phyloP scores from a whole-genome alignment of 441 rosid genomes.

The California macrophylla region DNA sequence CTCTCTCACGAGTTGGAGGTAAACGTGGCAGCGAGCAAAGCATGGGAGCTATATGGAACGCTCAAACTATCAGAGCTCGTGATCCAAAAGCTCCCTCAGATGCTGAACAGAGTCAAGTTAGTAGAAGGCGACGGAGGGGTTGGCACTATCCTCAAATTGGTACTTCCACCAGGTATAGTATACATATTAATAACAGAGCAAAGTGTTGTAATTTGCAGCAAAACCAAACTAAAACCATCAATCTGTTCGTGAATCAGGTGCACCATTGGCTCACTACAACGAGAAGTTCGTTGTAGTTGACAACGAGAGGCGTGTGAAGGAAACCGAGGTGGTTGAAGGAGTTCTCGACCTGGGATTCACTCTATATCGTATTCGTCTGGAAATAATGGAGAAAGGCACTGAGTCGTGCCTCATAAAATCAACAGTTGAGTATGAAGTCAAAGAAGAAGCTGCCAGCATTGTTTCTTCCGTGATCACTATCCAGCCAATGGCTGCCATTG shows the following conservation, averaged over 20 bases:
- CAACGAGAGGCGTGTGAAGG: slow-evolving; percentile 32
- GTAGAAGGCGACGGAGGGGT: not conserved
- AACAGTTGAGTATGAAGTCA: slow-evolving; percentile 8
- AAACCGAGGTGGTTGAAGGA: slow-evolving; percentile 26
- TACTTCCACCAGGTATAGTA: not conserved
- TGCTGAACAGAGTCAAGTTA: not conserved
- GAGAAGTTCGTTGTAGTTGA: slow-evolving; percentile 31
- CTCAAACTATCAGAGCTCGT: not conserved
- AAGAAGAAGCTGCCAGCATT: slow-evolving; percentile 2
- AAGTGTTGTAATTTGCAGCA: no score
- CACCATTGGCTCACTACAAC: slow-evolving; percentile 19
- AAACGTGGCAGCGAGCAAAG: not conserved
- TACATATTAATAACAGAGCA: no score
- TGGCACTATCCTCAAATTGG: not conserved
- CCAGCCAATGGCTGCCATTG: not conserved
- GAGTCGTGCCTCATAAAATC: slow-evolving; percentile 6
- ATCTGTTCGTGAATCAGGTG: not conserved
- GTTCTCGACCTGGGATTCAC: slow-evolving; percentile 10
- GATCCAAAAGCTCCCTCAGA: not conserved
- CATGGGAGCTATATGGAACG: not conserved
- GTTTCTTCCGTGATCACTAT: not conserved
- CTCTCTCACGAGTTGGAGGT: not conserved
- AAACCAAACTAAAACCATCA: no score
- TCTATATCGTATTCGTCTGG: slow-evolving; percentile 8
- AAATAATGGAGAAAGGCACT: slow-evolving; percentile 6